Conservation (phyloP, 306 rosid species). For the Herpetospermum pedunculosum region DNA sequence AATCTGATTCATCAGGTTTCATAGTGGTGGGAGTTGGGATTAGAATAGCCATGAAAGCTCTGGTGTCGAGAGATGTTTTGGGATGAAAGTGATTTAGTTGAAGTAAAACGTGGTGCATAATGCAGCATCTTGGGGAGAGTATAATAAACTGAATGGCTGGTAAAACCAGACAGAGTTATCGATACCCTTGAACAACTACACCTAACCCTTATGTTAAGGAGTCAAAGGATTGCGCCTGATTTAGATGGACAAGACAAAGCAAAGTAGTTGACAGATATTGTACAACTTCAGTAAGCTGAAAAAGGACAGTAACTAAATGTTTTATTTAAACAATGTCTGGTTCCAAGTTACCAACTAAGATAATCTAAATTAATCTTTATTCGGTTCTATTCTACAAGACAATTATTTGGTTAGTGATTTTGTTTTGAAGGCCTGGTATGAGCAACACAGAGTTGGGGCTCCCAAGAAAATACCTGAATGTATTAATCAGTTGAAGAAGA, state of each 20-base stretch:
- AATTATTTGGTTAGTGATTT: conserved; percentile 5
- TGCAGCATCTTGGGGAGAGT: neutral
- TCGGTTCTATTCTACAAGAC: neutral
- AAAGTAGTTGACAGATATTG: neutral
- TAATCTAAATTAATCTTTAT: neutral
- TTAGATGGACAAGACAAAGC: neutral
- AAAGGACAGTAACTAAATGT: neutral
- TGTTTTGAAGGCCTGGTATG: conserved; percentile 60
- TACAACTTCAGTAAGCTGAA: neutral
- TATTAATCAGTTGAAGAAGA: conserved; percentile 36
- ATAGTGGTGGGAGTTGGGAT: neutral
- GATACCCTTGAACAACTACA: neutral
- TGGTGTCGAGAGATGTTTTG: neutral
- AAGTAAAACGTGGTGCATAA: neutral
- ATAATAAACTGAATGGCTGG: neutral
- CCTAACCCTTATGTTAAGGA: neutral
- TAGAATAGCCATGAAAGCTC: neutral
- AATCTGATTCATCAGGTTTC: neutral
- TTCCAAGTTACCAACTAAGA: neutral
- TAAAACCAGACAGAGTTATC: neutral
- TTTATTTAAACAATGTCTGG: neutral
- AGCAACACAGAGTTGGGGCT: conserved; percentile 54
- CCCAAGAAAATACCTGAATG: conserved; percentile 65
- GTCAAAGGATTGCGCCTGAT: neutral
- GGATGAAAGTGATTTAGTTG: neutral